Percentiles rank a stretch among this genome's conserved stretches.
phyloP scores from a whole-genome alignment of 2,329 filamentous ascomycete species.

The Aspergillus novofumigatus region DNA sequence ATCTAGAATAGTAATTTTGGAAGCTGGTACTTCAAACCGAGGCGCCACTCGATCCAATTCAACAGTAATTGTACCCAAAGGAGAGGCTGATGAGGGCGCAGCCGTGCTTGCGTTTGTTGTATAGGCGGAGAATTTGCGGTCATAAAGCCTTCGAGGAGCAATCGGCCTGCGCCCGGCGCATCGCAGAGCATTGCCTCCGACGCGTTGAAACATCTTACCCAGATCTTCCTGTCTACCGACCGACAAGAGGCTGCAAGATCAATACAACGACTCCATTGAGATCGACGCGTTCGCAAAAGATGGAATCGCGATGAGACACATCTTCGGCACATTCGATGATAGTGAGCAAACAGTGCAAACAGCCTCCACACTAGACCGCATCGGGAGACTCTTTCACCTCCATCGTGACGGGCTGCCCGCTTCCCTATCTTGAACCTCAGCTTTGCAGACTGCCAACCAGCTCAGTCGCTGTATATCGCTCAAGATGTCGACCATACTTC shows the following conservation, averaged over 20 bases:
- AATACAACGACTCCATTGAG: background rate
- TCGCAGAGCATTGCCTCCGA: conserved; percentile 36
- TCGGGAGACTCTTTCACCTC: conserved; percentile 20
- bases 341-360: conserved; percentile 36
- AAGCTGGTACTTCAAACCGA: conserved; percentile 79
- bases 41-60: conserved; percentile 88
- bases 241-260: background rate
- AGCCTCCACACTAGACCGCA: conserved; percentile 20
- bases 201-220: conserved; percentile 35
- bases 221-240: no score
- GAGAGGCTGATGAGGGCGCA: conserved; percentile 34
- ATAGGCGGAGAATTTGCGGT: conserved; percentile 38
- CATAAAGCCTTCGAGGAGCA: conserved; percentile 26
- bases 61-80: conserved; percentile 57
- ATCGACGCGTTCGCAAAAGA: background rate
- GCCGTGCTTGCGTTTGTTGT: conserved; percentile 19
- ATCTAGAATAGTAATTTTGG: conserved; percentile 72
- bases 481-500: conserved; percentile 84
- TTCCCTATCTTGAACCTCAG: conserved; percentile 10
- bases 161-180: conserved; percentile 29
- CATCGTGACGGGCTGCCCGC: conserved; percentile 15
- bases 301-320: background rate
- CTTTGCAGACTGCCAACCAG: conserved; percentile 7
- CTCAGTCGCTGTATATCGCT: conserved; percentile 19
- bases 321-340: background rate